Base-by-base conservation (phyloP, 106 monocot species). In the Triglochin maritima region DNA sequence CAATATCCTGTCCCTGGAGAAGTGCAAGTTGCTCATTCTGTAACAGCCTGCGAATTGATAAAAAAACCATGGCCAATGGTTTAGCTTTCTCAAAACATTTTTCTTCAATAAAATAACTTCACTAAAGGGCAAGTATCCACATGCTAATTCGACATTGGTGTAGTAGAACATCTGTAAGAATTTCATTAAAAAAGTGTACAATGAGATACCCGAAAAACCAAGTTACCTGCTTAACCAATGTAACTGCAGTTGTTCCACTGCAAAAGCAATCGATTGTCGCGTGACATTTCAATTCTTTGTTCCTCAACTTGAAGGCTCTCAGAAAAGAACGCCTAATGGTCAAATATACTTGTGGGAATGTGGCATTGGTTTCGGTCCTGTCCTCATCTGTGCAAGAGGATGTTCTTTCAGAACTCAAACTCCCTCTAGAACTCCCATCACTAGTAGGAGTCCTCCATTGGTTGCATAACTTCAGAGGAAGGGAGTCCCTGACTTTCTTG, bases 161-260 rank as follows among this genome's bases (percentile, higher is more conserved):
- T 7, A 6, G 1, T 7, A 8, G 52, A 52, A 8, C 7, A 52
- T 8, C 11, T 8, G 7, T 11, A 52, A 52, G 7, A 52, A 52
- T 52, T 11, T 52, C 52, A 8, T 7, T 7, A 52, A 52, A 6
- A 52, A 52, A 52, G 2, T 11, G 11, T 52, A 11, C 52, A 52
- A 11, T 0, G 11, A 11, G 52, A 52, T 52, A 50, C 1, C 12
- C 5, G 13, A n/a, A 66, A 29, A 66, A 68, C 5, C 46, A n/a
- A 56, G 2, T 10, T 52, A 92, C 92, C 87, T 92, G 78, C 66
- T 92, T 92, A 67, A 92, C 57, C 51, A 85, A 60, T 13, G 87
- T 87, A 16, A 87, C 92, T 46, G 92, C 82, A 70, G 92, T 92
- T 43, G 69, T 74, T 47, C 92, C 92, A 62, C 92, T 92, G 77